Base-by-base conservation (phyloP, 1,284 basidiomycete genomes). In the Tetrapyrgos nigripes region DNA sequence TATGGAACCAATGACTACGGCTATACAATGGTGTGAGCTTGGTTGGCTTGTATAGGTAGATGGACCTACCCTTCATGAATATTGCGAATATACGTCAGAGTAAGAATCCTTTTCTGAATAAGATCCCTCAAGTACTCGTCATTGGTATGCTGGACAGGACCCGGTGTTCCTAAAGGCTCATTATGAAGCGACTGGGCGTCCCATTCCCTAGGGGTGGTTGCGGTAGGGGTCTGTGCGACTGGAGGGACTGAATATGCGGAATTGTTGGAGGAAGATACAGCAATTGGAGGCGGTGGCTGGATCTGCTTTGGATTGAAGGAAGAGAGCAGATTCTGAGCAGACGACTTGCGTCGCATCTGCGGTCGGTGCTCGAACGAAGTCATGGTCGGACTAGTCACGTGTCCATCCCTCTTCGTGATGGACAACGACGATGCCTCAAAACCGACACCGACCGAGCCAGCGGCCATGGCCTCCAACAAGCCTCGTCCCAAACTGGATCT, bases 1-100 rank as follows among this genome's bases (percentile, higher is more conserved):
- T 95, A 69, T 94, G 91, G 68, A 95, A 93, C 93, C 93, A 95
- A 71, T 94, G 89, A 65, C 86, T 88, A 58, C 86, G 85, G 51
- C 90, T 92, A 67, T 40, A 40, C 28, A n/a, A 24, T 5, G 52
- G 63, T 55, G 67, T 43, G 3, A 44, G 6, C 19, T 47, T 48
- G 46, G 48, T 45, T 45, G 55, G 19, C 45, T 17, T 26, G 28
- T 37, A 17, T 40, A 31, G 40, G 33, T 51, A 29, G 47, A 46
- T 26, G 27, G 37, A 80, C 87, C 65, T 68, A 93, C 86, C 93
- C 93, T 76, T 93, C 89, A 65, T 94, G 89, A 21, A 92, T 89
- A 66, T 87, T 91, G 62, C 91, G 84, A 70, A 94, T 79, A 71
- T 94, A 94, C 0, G 89, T 92, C 66, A 94, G 78, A 4, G 92